These are phyloP conservation scores for Eutrema heterophyllum DNA, from an alignment of 345 rosid genomes.

Conservation along the genomic window DNA sequence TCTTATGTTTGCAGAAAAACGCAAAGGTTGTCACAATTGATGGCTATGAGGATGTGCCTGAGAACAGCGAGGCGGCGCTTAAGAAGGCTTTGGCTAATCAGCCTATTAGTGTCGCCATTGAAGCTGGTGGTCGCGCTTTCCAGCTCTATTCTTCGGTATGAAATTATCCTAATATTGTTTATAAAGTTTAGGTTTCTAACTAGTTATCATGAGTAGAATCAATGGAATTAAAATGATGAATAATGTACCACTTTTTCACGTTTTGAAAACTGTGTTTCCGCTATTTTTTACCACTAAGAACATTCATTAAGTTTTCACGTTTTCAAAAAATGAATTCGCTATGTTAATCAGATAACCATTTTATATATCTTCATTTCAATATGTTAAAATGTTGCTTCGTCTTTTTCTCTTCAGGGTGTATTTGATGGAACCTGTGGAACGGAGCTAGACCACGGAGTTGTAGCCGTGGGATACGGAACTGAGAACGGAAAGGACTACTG, in stretches of 20 bases:
- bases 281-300: too few relatives aligned
- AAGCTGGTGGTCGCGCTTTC: slow-evolving; percentile 78
- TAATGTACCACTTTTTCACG: too few relatives aligned
- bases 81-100: slow-evolving; percentile 77
- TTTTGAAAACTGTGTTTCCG: too few relatives aligned
- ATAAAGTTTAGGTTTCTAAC: not conserved
- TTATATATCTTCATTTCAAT: not conserved
- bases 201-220: not conserved
- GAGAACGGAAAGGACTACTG: slow-evolving; percentile 74
- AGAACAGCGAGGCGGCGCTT: slow-evolving; percentile 54
- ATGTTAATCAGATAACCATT: not conserved
- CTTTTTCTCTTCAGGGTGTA: slow-evolving; percentile 48
- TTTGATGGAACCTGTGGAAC: slow-evolving; percentile 76
- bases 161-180: not conserved
- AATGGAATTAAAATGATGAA: not conserved
- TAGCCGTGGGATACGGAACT: slow-evolving; percentile 85
- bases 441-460: slow-evolving; percentile 80
- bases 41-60: slow-evolving; percentile 71
- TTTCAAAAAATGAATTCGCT: not conserved
- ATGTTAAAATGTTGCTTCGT: not conserved
- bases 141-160: slow-evolving; percentile 59
- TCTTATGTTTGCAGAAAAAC: slow-evolving; percentile 50
- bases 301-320: not conserved
- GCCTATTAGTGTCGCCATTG: slow-evolving; percentile 80
- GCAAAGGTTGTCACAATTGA: slow-evolving; percentile 76